Conservation (phyloP, 78 protist species). For the Planoprotostelium fungivorum region DNA sequence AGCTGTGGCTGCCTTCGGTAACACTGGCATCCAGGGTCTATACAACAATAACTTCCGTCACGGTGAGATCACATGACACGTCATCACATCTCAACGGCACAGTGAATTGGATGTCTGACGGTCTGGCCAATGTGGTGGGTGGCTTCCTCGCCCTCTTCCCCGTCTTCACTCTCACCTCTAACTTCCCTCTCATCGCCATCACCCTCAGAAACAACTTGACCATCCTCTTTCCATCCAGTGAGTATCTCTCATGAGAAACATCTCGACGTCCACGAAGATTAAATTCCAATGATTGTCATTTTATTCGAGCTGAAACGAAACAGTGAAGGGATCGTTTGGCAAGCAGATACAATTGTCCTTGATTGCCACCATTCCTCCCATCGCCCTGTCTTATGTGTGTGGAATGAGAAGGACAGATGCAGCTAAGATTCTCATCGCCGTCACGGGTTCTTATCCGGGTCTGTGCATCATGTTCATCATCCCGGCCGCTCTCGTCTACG, state of each 20-base stretch:
- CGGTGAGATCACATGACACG: conserved; percentile 40
- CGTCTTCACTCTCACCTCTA: conserved; percentile 66
- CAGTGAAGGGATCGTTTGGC: conserved; percentile 1
- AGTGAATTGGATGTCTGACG: conserved; percentile 13
- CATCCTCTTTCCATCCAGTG: conserved; percentile 25
- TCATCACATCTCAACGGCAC: conserved; percentile 32
- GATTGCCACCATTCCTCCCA: conserved; percentile 24
- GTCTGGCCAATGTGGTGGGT: conserved; percentile 12
- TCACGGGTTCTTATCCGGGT: conserved; percentile 71
- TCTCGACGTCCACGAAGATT: background rate
- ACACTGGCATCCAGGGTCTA: conserved; percentile 5
- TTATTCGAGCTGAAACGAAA: too few relatives aligned
- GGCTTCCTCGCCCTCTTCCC: conserved; percentile 60
- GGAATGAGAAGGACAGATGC: background rate
- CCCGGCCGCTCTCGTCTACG: conserved; percentile 54
- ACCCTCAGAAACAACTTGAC: conserved; percentile 62
- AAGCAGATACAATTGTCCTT: conserved; percentile 21
- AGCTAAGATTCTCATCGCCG: conserved; percentile 27
- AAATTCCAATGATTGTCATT: background rate
- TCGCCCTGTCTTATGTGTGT: conserved; percentile 40
- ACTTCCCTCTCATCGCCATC: conserved; percentile 70
- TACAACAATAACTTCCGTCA: conserved; percentile 26
- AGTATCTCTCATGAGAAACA: background rate
- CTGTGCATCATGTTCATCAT: conserved; percentile 59
- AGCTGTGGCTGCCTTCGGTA: conserved; percentile 68